Conservation (phyloP, 176 grass and related monocot species). For the Oryza punctata region DNA sequence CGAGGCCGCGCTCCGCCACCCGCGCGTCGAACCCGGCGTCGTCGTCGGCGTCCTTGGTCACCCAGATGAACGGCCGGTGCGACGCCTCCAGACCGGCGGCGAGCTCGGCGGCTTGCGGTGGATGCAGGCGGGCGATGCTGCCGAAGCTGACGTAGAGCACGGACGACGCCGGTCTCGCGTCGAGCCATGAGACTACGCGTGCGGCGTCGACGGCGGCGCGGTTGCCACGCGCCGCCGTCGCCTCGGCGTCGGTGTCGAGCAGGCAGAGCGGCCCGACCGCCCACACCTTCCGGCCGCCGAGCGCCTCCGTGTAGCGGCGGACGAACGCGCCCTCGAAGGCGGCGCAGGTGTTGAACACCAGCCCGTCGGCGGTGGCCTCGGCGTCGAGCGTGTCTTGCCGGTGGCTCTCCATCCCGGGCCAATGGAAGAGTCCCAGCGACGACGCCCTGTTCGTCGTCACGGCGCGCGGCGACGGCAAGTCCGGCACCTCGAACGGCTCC, state of each 20-base stretch:
- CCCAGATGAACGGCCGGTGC: conserved; percentile 42
- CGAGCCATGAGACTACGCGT: conserved; percentile 42
- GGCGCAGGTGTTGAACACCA: conserved; percentile 56
- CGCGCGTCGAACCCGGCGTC: conserved; percentile 32
- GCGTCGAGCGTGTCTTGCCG: conserved; percentile 37
- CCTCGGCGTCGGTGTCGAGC: neutral
- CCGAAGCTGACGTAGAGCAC: conserved; percentile 65
- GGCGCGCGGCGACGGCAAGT: conserved; percentile 22
- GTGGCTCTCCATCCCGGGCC: conserved; percentile 38
- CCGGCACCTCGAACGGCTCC: conserved; percentile 49
- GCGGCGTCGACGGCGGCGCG: conserved; percentile 16
- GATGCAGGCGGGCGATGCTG: conserved; percentile 30
- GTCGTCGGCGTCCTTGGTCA: conserved; percentile 15
- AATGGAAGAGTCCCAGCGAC: conserved; percentile 44
- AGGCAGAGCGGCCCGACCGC: conserved; percentile 56
- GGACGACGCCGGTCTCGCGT: conserved; percentile 30
- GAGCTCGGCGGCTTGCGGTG: conserved; percentile 48
- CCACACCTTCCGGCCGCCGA: conserved; percentile 48
- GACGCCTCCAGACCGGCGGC: conserved; percentile 52
- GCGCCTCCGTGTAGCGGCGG: conserved; percentile 34
- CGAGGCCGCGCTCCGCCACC: conserved; percentile 35
- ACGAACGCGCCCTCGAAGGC: conserved; percentile 46
- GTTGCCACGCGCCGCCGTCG: conserved; percentile 44
- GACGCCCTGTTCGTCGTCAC: conserved; percentile 38
- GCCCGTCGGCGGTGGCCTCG: conserved; percentile 50